These are phyloP conservation scores for Syzygium aromaticum DNA, from an alignment of 345 rosid species.

Conservation along the genomic window DNA sequence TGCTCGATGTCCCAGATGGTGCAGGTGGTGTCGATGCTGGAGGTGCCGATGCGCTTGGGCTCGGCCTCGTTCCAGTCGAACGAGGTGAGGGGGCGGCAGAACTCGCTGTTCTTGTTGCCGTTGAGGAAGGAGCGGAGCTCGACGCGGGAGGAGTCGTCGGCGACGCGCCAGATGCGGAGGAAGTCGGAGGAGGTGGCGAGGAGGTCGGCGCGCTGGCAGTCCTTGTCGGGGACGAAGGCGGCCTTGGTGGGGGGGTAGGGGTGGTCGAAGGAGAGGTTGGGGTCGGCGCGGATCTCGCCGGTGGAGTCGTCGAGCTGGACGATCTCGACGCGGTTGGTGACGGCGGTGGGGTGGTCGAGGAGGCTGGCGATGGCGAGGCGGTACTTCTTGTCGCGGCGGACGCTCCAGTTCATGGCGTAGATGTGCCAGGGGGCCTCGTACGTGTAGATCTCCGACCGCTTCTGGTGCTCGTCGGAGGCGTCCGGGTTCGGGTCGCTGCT, in stretches of 20 bases:
- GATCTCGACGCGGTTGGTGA: slow-evolving; percentile 73
- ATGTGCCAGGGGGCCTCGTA: slow-evolving; percentile 97
- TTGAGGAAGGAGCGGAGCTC: slow-evolving; percentile 73
- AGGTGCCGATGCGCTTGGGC: slow-evolving; percentile 83
- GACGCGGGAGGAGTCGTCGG: slow-evolving; percentile 49
- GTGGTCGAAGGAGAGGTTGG: slow-evolving; percentile 83
- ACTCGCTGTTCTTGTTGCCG: slow-evolving; percentile 83
- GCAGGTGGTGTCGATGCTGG: slow-evolving; percentile 89
- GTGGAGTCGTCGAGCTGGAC: slow-evolving; percentile 94
- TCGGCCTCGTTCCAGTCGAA: slow-evolving; percentile 97
- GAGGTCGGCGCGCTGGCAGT: slow-evolving; percentile 81
- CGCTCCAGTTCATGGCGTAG: slow-evolving; percentile 99
- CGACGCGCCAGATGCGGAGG: slow-evolving; percentile 82
- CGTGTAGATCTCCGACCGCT: slow-evolving; percentile 91
- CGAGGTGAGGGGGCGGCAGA: slow-evolving; percentile 86
- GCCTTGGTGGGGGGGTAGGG: slow-evolving; percentile 87
- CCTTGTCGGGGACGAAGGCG: slow-evolving; percentile 90
- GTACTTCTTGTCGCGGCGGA: slow-evolving; percentile 95
- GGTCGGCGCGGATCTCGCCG: slow-evolving; percentile 90
- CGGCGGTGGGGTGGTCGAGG: slow-evolving; percentile 44
- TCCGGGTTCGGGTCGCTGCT: slow-evolving; percentile 75
- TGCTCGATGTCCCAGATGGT: slow-evolving; percentile 95
- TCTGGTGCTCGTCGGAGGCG: slow-evolving; percentile 90
- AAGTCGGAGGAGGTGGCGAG: slow-evolving; percentile 89
- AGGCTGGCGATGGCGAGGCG: slow-evolving; percentile 91